Evolutionary conservation across 2,329 filamentous ascomycete genomes (phyloP).

Genomic region (Monosporascus sp.): DNA sequence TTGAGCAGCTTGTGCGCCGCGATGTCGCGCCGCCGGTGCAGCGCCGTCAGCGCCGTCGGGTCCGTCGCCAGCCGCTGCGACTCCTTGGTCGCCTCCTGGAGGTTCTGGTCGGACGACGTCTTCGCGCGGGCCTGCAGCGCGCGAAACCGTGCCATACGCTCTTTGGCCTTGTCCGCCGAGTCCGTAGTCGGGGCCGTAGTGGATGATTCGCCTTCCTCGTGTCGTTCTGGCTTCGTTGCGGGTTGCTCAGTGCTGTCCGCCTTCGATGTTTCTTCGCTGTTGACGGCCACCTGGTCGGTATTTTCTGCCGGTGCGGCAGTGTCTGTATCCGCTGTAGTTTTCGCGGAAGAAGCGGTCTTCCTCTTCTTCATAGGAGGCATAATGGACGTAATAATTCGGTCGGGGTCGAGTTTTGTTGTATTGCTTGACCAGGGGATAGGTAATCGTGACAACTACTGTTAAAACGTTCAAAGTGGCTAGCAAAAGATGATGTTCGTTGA

Average conservation of each 20-base stretch:
- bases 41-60: slow-evolving; percentile 66
- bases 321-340: slow-evolving; percentile 15
- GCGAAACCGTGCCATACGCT: slow-evolving; percentile 78
- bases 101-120: slow-evolving; percentile 64
- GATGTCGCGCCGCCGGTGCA: slow-evolving; percentile 82
- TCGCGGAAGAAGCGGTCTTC: slow-evolving; percentile 27
- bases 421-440: too few relatives aligned
- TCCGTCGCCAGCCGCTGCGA: slow-evolving; percentile 74
- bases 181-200: slow-evolving; percentile 9
- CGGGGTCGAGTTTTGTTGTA: background rate
- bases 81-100: slow-evolving; percentile 79
- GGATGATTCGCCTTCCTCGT: slow-evolving; percentile 9
- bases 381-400: slow-evolving; percentile 1
- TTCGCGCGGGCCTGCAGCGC: slow-evolving; percentile 78
- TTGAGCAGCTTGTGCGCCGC: slow-evolving; percentile 91
- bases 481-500: too few relatives aligned
- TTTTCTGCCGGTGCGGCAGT: slow-evolving; percentile 9
- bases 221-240: slow-evolving; percentile 12
- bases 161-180: slow-evolving; percentile 42
- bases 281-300: background rate
- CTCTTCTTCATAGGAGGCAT: slow-evolving; percentile 43
- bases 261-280: background rate
- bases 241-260: slow-evolving; percentile 14
- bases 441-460: too few relatives aligned
- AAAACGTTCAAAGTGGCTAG: too few relatives aligned